Evolutionary conservation across 2,329 filamentous ascomycete genomes (phyloP).

Genomic region (Epichloe sp.): DNA sequence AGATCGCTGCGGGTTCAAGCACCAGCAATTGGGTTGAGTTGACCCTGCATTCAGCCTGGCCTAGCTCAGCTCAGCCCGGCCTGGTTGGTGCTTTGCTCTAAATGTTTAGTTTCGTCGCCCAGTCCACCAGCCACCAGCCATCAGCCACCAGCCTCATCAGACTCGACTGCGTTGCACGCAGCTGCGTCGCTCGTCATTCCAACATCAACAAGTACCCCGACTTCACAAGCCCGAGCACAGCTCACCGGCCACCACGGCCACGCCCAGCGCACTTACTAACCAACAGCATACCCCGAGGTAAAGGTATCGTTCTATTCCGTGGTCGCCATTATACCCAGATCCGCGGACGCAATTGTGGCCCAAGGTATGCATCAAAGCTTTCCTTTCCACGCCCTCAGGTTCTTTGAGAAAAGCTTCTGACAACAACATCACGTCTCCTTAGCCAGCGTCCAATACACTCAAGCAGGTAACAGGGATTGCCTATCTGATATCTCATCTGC

Average conservation of each 20-base stretch:
- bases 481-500: background rate
- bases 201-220: constrained; percentile 19
- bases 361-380: background rate
- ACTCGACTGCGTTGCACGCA: background rate
- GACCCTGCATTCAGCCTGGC: too few relatives aligned
- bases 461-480: background rate
- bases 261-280: constrained; percentile 17
- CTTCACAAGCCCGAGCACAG: constrained; percentile 5
- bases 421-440: background rate
- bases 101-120: constrained; percentile 1
- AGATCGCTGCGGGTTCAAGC: too few relatives aligned
- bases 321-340: background rate
- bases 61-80: too few relatives aligned
- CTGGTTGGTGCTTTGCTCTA: too few relatives aligned
- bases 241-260: constrained; percentile 20
- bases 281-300: constrained; percentile 8
- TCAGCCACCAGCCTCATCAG: too few relatives aligned
- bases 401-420: background rate
- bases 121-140: background rate
- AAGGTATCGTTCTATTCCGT: background rate
- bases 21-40: too few relatives aligned
- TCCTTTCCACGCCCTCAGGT: background rate
- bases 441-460: background rate
- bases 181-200: background rate
- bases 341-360: background rate